phyloP scores from a whole-genome alignment of 768 basidiomycete species.

The Crucibulum laeve region DNA sequence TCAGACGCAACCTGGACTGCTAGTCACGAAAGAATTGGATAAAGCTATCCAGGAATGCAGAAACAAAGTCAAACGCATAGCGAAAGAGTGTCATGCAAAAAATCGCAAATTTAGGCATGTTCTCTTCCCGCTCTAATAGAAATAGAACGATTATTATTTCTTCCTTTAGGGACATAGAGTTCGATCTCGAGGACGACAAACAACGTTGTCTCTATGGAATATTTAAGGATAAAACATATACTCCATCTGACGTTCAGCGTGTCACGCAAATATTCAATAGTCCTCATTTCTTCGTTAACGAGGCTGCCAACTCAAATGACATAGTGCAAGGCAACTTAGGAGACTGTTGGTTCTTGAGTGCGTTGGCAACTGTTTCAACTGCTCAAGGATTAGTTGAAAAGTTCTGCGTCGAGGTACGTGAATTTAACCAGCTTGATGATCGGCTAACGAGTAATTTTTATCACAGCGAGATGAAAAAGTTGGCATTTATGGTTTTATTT shows the following conservation, averaged over 20 bases:
- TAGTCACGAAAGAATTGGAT: neutral
- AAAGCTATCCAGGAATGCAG: neutral
- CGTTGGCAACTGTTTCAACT: slow-evolving; percentile 33
- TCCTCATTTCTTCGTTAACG: slow-evolving; percentile 35
- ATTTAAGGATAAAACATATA: neutral
- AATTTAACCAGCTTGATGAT: neutral
- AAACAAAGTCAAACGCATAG: neutral
- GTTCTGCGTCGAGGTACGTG: slow-evolving; percentile 21
- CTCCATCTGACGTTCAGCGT: neutral
- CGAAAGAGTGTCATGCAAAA: neutral
- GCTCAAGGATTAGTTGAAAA: slow-evolving; percentile 36
- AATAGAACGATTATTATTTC: no score
- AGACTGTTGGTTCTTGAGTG: slow-evolving; percentile 43
- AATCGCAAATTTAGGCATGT: neutral
- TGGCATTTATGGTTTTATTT: slow-evolving; percentile 44
- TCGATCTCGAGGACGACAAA: slow-evolving; percentile 39
- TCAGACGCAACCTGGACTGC: neutral
- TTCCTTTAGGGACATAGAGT: slow-evolving; percentile 39
- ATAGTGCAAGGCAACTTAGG: slow-evolving; percentile 39
- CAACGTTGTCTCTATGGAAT: slow-evolving; percentile 26
- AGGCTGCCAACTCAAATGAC: slow-evolving; percentile 28
- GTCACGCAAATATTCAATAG: slow-evolving; percentile 36
- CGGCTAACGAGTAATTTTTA: neutral
- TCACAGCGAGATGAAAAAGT: slow-evolving; percentile 33
- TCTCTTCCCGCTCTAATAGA: no score